phyloP scores from a whole-genome alignment of 352 stramenopile genomes.

The Phytophthora syringae region DNA sequence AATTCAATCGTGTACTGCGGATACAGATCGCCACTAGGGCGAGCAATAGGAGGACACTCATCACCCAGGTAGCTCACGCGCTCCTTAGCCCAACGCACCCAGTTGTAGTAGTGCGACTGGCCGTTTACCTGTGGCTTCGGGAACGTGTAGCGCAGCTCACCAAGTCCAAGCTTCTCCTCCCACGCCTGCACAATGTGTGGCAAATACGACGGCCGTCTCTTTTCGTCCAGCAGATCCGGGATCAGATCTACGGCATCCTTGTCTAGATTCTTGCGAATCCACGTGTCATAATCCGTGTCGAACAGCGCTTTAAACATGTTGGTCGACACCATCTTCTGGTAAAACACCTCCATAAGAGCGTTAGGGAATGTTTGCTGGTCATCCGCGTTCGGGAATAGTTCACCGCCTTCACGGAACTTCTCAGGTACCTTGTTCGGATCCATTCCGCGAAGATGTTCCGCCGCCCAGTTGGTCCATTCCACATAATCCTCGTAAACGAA shows the following conservation, averaged over 20 bases:
- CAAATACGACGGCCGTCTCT: conserved; percentile 62
- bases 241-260: conserved; percentile 62
- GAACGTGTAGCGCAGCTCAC: conserved; percentile 71
- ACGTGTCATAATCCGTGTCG: conserved; percentile 63
- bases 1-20: conserved; percentile 80
- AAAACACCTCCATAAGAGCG: conserved; percentile 66
- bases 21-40: conserved; percentile 56
- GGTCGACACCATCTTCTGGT: conserved; percentile 41
- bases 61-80: conserved; percentile 64
- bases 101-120: conserved; percentile 76
- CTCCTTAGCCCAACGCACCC: conserved; percentile 84
- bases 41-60: conserved; percentile 51
- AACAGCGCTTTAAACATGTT: conserved; percentile 68
- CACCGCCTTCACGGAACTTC: conserved; percentile 59
- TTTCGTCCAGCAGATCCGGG: conserved; percentile 28
- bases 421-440: conserved; percentile 47
- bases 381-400: conserved; percentile 59
- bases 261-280: conserved; percentile 67
- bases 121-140: conserved; percentile 60
- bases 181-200: conserved; percentile 58
- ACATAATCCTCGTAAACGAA: conserved; percentile 65
- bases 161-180: conserved; percentile 60
- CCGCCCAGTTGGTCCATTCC: conserved; percentile 63
- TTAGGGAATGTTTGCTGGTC: conserved; percentile 67
- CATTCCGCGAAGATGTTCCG: conserved; percentile 45